Conservation (phyloP, 192 early-diverging fungal genomes). For the Globomyces pollinis-pini region DNA sequence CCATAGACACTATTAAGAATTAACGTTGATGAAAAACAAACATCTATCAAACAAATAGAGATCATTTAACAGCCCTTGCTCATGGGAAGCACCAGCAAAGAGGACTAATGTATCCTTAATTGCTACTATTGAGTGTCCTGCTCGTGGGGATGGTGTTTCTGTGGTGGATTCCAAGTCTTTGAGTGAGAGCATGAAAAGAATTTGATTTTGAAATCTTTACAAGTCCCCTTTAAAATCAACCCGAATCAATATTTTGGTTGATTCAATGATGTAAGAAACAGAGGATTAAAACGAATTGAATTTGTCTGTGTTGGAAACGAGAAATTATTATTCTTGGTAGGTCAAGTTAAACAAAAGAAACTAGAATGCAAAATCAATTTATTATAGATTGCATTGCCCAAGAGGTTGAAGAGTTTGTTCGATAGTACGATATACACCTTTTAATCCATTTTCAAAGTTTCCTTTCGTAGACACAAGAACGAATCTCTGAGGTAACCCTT, state of each 20-base stretch:
- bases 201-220: no score
- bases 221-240: no score
- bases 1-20: neutral
- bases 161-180: neutral
- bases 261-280: no score
- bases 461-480: slow-evolving; percentile 28
- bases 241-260: no score
- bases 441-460: neutral
- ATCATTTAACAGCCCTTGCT: slow-evolving; percentile 25
- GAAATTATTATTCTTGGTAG: no score
- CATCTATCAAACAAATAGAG: slow-evolving; percentile 15
- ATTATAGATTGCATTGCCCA: no score
- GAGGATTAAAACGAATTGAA: no score
- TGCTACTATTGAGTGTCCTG: slow-evolving; percentile 16
- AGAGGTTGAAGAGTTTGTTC: neutral
- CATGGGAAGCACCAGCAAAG: slow-evolving; percentile 35
- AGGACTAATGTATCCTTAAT: slow-evolving; percentile 6
- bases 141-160: slow-evolving; percentile 26
- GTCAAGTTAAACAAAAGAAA: no score
- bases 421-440: neutral
- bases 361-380: no score
- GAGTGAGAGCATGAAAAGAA: no score
- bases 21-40: neutral
- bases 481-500: slow-evolving; percentile 35
- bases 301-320: no score